Evolutionary conservation across 2,329 filamentous ascomycete species (phyloP), one percentile per base, ranked within the genome.

Genomic region (Byssothecium circinans): DNA sequence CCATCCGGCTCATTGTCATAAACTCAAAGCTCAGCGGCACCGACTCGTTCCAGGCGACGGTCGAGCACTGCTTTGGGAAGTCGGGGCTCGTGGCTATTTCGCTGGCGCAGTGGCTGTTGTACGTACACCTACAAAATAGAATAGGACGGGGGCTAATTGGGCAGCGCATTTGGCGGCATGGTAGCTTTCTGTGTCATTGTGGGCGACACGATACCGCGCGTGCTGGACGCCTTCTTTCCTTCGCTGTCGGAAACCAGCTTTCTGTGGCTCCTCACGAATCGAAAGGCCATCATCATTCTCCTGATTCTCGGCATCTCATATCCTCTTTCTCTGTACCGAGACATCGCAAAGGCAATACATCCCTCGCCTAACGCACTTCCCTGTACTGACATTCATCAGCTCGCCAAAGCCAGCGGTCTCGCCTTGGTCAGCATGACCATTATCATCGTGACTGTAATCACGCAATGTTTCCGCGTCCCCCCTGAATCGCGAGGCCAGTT

Each of bases 151-250:
- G 49, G 43, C 61, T 70, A 52, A 70, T 57, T 25, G 15, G 29
- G 32, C 52, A 79, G 76, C 79, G 94, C 94, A 2, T 99, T 97
- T 76, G 94, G 94, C 47, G 94, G 94, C 56, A 99, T 99, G 94
- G 84, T 99, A 46, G 94, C 94, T 12, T 99, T 97, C 71, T 94
- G 91, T 57, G 91, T 99, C 63, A 96, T 99, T 64, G 88, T 99
- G 8, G 94, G 94, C 50, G 94, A 99, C 70, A 91, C 89, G 1
- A 96, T 99, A 65, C 94, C 94, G 3, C 89, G 91, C 69, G 94
- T 99, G 39, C 71, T 97, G 62, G 75, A 79, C 39, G 89, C 91
- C 4, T 72, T 96, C 4, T 96, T 92, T 76, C 91, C 94, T 0
- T 82, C 82, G 2, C 68, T 97, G 49, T 74, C 76, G 32, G 77